Evolutionary conservation across 2,329 filamentous ascomycete species (phyloP).

Genomic region (Bisporella sp.): DNA sequence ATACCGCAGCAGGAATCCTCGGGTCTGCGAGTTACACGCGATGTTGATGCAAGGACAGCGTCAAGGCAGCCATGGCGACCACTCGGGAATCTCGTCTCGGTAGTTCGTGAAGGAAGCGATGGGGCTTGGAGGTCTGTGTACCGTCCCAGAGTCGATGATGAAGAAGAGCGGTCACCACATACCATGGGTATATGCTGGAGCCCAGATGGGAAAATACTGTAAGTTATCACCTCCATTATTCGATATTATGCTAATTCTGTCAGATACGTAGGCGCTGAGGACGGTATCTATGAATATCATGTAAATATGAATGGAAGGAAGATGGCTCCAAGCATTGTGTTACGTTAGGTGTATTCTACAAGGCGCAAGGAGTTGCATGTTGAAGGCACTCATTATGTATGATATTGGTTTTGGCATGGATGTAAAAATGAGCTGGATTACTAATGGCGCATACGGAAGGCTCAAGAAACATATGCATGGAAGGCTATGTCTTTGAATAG

Average conservation of each 20-base stretch:
- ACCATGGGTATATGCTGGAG: constrained; percentile 58
- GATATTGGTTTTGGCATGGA: too few relatives aligned
- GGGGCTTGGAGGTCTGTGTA: too few relatives aligned
- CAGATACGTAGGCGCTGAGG: constrained; percentile 59
- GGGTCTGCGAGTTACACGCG: constrained; percentile 20
- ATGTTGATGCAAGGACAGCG: constrained; percentile 13
- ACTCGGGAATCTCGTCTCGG: too few relatives aligned
- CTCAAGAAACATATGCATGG: too few relatives aligned
- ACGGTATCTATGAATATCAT: constrained; percentile 69
- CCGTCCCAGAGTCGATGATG: neutral
- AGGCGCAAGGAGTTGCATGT: too few relatives aligned
- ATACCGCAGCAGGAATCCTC: constrained; percentile 12
- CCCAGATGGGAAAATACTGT: constrained; percentile 52
- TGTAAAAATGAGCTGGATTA: too few relatives aligned
- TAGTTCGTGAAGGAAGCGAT: too few relatives aligned
- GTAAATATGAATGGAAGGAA: constrained; percentile 58
- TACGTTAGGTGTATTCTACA: constrained; percentile 32
- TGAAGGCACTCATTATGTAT: too few relatives aligned
- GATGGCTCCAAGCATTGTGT: constrained; percentile 45
- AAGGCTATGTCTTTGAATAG: too few relatives aligned
- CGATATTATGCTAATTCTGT: constrained; percentile 3
- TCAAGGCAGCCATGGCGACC: too few relatives aligned
- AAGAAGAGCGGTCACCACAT: constrained; percentile 38
- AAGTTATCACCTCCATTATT: constrained; percentile 27
- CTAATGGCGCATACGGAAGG: too few relatives aligned